phyloP scores from a whole-genome alignment of 768 basidiomycete genomes.

The Trichaptum fuscoviolaceum region DNA sequence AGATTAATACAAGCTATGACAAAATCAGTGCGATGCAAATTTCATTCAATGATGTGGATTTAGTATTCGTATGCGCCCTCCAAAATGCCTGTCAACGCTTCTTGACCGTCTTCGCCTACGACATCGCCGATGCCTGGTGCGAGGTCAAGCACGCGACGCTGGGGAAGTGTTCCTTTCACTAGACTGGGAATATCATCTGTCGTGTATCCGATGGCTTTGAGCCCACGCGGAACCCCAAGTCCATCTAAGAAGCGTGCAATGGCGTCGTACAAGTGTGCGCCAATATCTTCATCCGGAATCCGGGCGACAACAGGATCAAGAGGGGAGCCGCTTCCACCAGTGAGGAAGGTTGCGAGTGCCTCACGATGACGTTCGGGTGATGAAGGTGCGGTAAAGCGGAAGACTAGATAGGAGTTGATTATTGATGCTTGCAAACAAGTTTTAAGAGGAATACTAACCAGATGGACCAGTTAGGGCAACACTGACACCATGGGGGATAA shows the following conservation, averaged over 20 bases:
- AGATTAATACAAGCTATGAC: neutral
- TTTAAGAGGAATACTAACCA: conserved; percentile 32
- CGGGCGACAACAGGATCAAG: conserved; percentile 60
- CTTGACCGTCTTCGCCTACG: conserved; percentile 74
- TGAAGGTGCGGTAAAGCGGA: conserved; percentile 93
- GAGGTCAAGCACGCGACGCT: conserved; percentile 86
- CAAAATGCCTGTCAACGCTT: conserved; percentile 78
- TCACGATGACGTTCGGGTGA: conserved; percentile 88
- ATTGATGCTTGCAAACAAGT: conserved; percentile 8
- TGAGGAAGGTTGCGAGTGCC: conserved; percentile 79
- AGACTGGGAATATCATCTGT: conserved; percentile 62
- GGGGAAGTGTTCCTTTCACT: conserved; percentile 90
- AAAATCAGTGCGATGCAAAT: neutral
- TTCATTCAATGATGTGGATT: conserved; percentile 11
- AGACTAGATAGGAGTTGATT: conserved; percentile 43
- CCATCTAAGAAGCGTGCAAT: conserved; percentile 85
- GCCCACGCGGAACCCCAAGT: conserved; percentile 79
- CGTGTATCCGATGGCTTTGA: conserved; percentile 78
- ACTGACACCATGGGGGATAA: conserved; percentile 90
- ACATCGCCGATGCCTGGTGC: conserved; percentile 88
- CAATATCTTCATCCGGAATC: conserved; percentile 76
- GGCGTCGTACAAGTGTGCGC: conserved; percentile 73
- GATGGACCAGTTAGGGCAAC: conserved; percentile 90
- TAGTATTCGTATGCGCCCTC: conserved; percentile 75
- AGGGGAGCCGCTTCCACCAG: conserved; percentile 16